phyloP scores from a whole-genome alignment of 108 stramenopile genomes.

The Skeletonema marinoi region DNA sequence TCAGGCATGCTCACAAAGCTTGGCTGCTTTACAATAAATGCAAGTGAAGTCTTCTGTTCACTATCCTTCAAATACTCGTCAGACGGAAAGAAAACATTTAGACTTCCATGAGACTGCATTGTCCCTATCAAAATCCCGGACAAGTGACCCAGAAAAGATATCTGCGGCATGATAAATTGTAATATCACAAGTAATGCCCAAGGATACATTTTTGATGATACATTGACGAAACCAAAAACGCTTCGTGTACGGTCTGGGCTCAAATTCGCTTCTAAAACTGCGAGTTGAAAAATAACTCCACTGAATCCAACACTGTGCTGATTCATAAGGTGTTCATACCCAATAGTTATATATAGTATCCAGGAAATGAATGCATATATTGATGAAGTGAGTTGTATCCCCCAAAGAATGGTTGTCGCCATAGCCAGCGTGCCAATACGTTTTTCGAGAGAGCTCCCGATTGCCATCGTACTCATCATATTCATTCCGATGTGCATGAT shows the following conservation, averaged over 20 bases:
- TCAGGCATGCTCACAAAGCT: constrained; percentile 30
- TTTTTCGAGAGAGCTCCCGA: constrained; percentile 70
- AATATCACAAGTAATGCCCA: constrained; percentile 72
- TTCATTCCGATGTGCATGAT: constrained; percentile 93
- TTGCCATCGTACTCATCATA: constrained; percentile 76
- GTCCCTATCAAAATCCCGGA: constrained; percentile 74
- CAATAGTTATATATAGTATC: constrained; percentile 32
- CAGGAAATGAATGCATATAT: constrained; percentile 66
- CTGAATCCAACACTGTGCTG: constrained; percentile 82
- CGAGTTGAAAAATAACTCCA: constrained; percentile 84
- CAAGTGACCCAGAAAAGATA: constrained; percentile 78
- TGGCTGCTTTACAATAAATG: constrained; percentile 11
- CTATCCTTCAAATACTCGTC: constrained; percentile 40
- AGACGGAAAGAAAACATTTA: constrained; percentile 46
- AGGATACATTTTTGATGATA: constrained; percentile 77
- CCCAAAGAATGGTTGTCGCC: constrained; percentile 57
- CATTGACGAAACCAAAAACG: constrained; percentile 73
- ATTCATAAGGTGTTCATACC: constrained; percentile 58
- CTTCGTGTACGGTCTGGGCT: constrained; percentile 50
- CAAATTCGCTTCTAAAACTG: constrained; percentile 71
- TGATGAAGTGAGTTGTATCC: constrained; percentile 60
- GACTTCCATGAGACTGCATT: constrained; percentile 57
- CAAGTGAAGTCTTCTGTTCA: constrained; percentile 26
- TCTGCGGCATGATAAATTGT: constrained; percentile 82
- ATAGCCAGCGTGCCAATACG: constrained; percentile 66